Conservation (phyloP, 208 protist species). For the Trypanosoma cruzi region DNA sequence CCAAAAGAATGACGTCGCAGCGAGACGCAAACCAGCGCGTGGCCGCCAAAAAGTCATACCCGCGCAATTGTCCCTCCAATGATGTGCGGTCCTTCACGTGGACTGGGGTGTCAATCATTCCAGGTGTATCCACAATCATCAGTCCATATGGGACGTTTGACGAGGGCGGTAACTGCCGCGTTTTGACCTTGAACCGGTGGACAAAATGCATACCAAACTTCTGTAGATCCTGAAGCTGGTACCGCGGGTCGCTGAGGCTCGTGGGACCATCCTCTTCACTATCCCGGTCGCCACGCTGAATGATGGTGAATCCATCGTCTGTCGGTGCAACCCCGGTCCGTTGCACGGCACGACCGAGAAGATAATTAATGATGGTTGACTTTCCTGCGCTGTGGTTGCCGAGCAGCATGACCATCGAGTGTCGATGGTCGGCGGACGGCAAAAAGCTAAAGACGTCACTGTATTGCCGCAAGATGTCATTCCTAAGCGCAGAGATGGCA, state of each 20-base stretch:
- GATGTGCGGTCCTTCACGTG: conserved; percentile 42
- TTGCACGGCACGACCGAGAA: conserved; percentile 77
- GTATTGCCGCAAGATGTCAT: conserved; percentile 36
- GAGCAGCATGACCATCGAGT: conserved; percentile 89
- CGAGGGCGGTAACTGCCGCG: conserved; percentile 39
- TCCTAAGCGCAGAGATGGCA: conserved; percentile 32
- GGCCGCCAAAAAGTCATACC: conserved; percentile 88
- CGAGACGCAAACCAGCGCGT: conserved; percentile 89
- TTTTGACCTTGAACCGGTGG: conserved; percentile 81
- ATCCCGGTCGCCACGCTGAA: conserved; percentile 61
- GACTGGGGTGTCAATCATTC: conserved; percentile 91
- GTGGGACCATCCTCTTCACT: conserved; percentile 81
- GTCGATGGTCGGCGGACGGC: conserved; percentile 31
- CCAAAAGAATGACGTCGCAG: conserved; percentile 89
- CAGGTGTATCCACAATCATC: conserved; percentile 90
- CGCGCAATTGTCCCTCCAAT: conserved; percentile 54
- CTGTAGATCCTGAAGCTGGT: conserved; percentile 75
- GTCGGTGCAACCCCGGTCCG: conserved; percentile 88
- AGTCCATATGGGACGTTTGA: conserved; percentile 61
- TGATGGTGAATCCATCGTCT: conserved; percentile 92
- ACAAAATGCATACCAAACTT: conserved; percentile 81
- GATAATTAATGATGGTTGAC: conserved; percentile 91
- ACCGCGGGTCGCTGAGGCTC: conserved; percentile 65
- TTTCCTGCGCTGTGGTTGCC: conserved; percentile 94
- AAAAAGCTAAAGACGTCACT: conserved; percentile 47